Evolutionary conservation across 192 early-diverging fungal species (phyloP), one percentile per base, ranked within the genome.

Genomic region (Oehlia diaphana): DNA sequence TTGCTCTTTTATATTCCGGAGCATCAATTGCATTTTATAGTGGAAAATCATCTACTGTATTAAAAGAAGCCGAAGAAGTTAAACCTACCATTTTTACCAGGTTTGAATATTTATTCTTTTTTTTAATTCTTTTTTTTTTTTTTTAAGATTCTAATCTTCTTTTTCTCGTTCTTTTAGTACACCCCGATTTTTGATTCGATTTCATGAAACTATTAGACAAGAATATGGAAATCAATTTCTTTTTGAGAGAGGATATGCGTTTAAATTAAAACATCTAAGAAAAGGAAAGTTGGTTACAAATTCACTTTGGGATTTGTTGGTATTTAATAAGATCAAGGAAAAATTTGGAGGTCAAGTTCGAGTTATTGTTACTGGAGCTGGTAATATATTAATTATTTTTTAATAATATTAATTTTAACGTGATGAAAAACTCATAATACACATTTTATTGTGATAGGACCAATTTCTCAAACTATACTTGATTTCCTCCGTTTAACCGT

Each of bases 11-110:
- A 73, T 83, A 81, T 31, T 68, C 72, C 3, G 94, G 94, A 33
- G 93, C 85, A 49, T 87, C 87, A 3, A 92, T 96, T 68, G 95
- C 93, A 19, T 92, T 92, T 84, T 93, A 78, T 65, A 82, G 80
- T 44, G 85, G 84, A 49, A 82, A 91, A 80, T 85, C 88, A 12
- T 79, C 90, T 53, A 84, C 87, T 21, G 74, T 96, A 35, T 83
- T 96, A 37, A 89, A 94, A 37, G 92, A 93, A 79, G 83, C 95
- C 65, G 88, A 88, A 66, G 78, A 87, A 28, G 89, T 95, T 61
- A 80, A 88, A 39, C 96, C 96, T 7, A 95, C 93, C 21, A 72
- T 96, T 49, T 93, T 97, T 77, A 87, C 82, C 69, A 83, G 82
- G 86, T 87, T 47, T 47, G 19, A 23, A 19, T 31, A 14, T 21